Evolutionary conservation across 495 filamentous ascomycete genomes (phyloP).

Genomic region (Lophium mytilinum): DNA sequence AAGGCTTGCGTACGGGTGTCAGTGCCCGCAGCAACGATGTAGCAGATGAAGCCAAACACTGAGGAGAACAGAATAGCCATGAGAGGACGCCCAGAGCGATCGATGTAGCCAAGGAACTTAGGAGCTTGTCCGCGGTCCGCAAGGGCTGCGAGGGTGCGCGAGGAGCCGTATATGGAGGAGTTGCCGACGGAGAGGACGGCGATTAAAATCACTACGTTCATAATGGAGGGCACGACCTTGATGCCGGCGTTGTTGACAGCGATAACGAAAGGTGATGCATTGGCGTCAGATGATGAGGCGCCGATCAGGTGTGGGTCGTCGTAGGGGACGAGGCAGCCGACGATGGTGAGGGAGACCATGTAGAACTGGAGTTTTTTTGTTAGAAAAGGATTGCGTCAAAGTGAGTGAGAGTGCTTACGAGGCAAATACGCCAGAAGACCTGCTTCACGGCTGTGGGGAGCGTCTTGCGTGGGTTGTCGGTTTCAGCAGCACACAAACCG

Average conservation of each 20-base stretch:
- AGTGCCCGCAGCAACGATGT: conserved; percentile 58
- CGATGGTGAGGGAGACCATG: conserved; percentile 31
- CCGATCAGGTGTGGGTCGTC: conserved; percentile 28
- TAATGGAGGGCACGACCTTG: conserved; percentile 28
- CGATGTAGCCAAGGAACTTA: conserved; percentile 34
- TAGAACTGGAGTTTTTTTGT: conserved; percentile 24
- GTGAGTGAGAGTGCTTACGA: conserved; percentile 31
- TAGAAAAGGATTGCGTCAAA: neutral
- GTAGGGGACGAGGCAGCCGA: conserved; percentile 34
- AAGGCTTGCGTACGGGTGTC: conserved; percentile 57
- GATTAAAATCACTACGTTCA: conserved; percentile 36
- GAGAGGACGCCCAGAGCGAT: conserved; percentile 41
- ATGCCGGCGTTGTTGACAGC: conserved; percentile 34
- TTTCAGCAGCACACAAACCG: conserved; percentile 83
- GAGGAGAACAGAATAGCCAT: conserved; percentile 66
- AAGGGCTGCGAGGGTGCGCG: conserved; percentile 34
- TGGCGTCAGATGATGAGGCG: conserved; percentile 22
- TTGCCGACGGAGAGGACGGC: conserved; percentile 34
- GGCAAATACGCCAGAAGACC: conserved; percentile 92
- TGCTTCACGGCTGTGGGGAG: conserved; percentile 84
- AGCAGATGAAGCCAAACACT: conserved; percentile 65
- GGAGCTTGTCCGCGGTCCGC: conserved; percentile 35
- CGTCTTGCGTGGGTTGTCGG: conserved; percentile 79
- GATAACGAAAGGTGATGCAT: conserved; percentile 35
- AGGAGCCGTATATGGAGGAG: conserved; percentile 34